Evolutionary conservation across 352 stramenopile species (phyloP), one percentile per base, ranked within the genome.

Genomic region (Globisporangium nunn): DNA sequence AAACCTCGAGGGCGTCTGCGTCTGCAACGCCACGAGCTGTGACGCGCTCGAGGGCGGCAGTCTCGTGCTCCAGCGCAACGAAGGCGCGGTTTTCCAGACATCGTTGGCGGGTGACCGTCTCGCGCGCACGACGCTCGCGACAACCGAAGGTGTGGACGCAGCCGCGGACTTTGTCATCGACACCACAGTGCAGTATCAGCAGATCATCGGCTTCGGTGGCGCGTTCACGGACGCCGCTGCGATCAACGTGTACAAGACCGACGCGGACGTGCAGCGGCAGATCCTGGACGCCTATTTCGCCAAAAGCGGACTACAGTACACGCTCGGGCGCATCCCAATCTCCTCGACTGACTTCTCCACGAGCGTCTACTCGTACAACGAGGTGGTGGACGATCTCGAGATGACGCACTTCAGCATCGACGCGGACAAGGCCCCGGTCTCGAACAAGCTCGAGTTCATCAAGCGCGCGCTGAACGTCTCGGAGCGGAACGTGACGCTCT

Each of bases 181-280:
- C 56, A 71, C 70, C 6, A 56, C 52, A 0, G 67, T 64, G 29
- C 85, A 61, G 51, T 88, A 75, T 69, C 78, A 96, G 66, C 68
- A 81, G 57, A 94, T 97, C 44, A 71, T 86, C 33, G 88, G 88
- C 10, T 97, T 97, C 58, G 88, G 88, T 12, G 88, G 87, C 14
- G 85, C 88, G 28, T 96, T 96, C 72, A 97, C 88, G 11, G 88
- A 97, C 57, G 64, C 85, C 5, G 74, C 85, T 40, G 72, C 85
- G 30, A 84, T 92, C 59, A 93, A 95, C 54, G 66, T 95, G 46
- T 78, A 86, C 59, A 64, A 77, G 59, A 68, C 96, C 41, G 59
- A 70, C 6, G 50, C 66, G 4, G 63, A 54, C 12, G 56, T 93
- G 6, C 85, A 95, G 54, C 62, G 87, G 29, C 61, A 77, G 35